phyloP scores from a whole-genome alignment of 352 stramenopile species.

The Pythium folliculosum region DNA sequence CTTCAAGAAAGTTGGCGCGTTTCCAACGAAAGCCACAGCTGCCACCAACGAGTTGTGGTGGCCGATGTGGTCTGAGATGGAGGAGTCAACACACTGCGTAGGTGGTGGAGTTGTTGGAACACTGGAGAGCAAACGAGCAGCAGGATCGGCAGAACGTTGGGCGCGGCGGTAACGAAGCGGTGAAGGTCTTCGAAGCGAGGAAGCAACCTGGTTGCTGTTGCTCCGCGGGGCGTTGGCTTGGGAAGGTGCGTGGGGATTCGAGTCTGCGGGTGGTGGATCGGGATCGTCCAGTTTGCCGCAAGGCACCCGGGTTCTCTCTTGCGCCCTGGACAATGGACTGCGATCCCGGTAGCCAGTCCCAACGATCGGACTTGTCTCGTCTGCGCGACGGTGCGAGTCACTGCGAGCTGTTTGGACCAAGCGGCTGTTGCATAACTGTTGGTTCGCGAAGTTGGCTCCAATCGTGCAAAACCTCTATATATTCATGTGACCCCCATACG shows the following conservation, averaged over 20 bases:
- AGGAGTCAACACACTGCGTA: background rate
- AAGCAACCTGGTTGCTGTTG: background rate
- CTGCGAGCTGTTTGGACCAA: constrained; percentile 5
- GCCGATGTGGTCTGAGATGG: background rate
- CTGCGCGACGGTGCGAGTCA: constrained; percentile 9
- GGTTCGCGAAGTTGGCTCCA: constrained; percentile 25
- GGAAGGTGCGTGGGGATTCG: constrained; percentile 16
- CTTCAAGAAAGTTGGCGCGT: constrained; percentile 3
- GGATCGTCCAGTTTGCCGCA: constrained; percentile 3
- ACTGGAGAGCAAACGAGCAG: background rate
- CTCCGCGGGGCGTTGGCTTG: background rate
- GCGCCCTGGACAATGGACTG: background rate
- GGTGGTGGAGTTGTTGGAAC: background rate
- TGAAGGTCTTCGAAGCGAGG: background rate
- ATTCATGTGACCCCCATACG: constrained; percentile 8
- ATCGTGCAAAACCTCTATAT: constrained; percentile 15
- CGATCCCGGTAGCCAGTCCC: constrained; percentile 7
- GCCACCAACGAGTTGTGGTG: background rate
- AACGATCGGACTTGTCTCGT: constrained; percentile 7
- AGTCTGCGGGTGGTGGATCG: constrained; percentile 6
- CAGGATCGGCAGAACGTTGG: background rate
- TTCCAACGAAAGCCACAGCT: background rate
- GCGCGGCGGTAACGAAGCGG: background rate
- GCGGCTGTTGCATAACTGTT: constrained; percentile 31
- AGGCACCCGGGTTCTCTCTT: background rate